Conservation (phyloP, 306 rosid species). For the Quercus wislizeni region DNA sequence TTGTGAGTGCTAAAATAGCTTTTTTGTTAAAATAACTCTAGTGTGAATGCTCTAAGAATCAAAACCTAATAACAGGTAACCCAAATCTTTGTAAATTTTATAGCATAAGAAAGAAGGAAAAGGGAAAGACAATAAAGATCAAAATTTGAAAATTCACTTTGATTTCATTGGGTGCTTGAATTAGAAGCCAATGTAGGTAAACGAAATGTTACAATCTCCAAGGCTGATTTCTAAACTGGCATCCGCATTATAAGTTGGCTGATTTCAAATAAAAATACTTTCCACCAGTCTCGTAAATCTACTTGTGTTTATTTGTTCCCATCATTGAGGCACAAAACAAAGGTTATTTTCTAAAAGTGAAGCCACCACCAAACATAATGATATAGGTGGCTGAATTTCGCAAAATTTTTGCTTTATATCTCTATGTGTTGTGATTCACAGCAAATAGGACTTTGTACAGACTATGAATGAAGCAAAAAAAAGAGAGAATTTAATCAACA, state of each 20-base stretch:
- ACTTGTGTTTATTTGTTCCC: not conserved
- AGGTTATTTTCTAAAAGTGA: no score
- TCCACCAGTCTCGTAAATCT: constrained; percentile 62
- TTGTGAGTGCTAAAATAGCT: no score
- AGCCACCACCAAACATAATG: no score
- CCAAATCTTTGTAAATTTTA: not conserved
- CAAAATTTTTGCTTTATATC: no score
- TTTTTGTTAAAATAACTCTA: no score
- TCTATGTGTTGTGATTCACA: no score
- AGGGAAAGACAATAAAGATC: no score
- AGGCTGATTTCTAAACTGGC: constrained; percentile 33
- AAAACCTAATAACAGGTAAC: not conserved
- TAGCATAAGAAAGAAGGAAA: not conserved
- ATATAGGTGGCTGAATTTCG: no score
- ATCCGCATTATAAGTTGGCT: constrained; percentile 66
- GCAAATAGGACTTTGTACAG: no score
- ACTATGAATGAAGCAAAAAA: no score
- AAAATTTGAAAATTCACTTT: not conserved
- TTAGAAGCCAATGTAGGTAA: not conserved
- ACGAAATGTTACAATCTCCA: not conserved
- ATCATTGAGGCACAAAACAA: not conserved
- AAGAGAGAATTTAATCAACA: no score
- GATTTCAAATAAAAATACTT: constrained; percentile 23
- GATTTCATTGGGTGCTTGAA: not conserved
- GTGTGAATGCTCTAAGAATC: no score